Evolutionary conservation across 192 early-diverging fungal species (phyloP), one percentile per base, ranked within the genome.

Genomic region (Fimicolochytrium jonesii): DNA sequence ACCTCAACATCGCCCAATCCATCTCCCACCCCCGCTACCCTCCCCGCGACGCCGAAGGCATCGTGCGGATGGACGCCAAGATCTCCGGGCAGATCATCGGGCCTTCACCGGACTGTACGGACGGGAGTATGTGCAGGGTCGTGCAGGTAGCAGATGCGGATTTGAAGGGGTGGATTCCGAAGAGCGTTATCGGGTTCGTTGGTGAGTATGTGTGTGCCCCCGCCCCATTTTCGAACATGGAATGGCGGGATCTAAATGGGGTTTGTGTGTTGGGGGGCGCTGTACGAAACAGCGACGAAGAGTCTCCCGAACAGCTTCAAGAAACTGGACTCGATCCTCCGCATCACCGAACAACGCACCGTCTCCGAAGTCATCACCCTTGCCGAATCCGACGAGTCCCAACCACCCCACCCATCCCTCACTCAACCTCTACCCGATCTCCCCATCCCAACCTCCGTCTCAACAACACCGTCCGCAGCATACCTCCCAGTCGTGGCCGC

Each of bases 81-180:
- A 68, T 78, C n/a, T 64, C 70, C 23, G 77, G 77, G 5, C 63
- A 66, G 42, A 26, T 78, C 10, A 61, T 74, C 36, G 66, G 61
- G 15, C 63, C 63, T 28, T 41, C 45, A 4, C 64, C 34, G 25
- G 56, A 50, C 33, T 28, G 35, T 18, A 13, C 20, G 20, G 51
- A 62, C 17, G 44, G 61, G 30, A n/a, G n/a, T n/a, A 64, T 59
- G 42, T 73, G 66, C 43, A 36, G 50, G 22, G 71, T 73, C 13
- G 53, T 78, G 18, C 77, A 78, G 51, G 57, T 78, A 25, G 59
- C 66, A 9, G 73, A 75, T 46, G 77, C 70, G 18, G 73, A 78
- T 56, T 57, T 78, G 29, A 67, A 67, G 26, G 77, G 77, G 29
- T 77, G 71, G 71, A 57, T 78, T 25, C 73, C 77, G 5, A 64